Evolutionary conservation across 208 protist species (phyloP), one percentile per base, ranked within the genome.

Genomic region (Trypanosoma conorhini): DNA sequence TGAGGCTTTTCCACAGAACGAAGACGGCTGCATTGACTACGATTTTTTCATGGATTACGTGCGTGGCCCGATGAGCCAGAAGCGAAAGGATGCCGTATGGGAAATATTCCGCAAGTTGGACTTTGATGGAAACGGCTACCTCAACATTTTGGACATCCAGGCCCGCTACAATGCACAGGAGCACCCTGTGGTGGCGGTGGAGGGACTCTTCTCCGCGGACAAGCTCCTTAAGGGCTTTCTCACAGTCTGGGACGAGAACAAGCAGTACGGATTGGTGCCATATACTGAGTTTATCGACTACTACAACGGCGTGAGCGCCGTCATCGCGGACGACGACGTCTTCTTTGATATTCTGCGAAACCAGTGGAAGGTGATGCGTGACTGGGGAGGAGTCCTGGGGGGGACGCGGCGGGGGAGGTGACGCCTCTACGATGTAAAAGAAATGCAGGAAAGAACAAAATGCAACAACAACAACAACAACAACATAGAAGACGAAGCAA

Each of bases 271-370:
- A 9, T 65, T 94, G 48, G 76, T 97, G 46, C 84, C 87, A 24
- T 94, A 89, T 61, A 61, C 89, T 1, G 93, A 97, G 81, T 97
- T 96, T 70, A 55, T 92, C 48, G 93, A 97, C 74, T 97, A 97
- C 78, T 97, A 97, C 80, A 96, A 88, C 67, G 93, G 93, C 3
- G 81, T 97, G 17, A 96, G 91, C 61, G 87, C 89, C 0, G 83
- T 92, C 35, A 94, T 97, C 44, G 87, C 91, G 12, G 74, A 94
- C 1, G 93, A 97, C 68, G 74, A 82, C 3, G 76, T 93, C 21
- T 97, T 97, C 66, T 58, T 92, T 24, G 81, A 82, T 35, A 89
- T 96, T 26, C 75, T 97, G 26, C 46, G 81, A 67, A 88, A 85
- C 21, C 88, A 91, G 26, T 97, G 93, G 91, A 97, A 96, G 72